These are phyloP conservation scores for Mycena vitilis DNA, from an alignment of 768 basidiomycete species.

Conservation along the genomic window DNA sequence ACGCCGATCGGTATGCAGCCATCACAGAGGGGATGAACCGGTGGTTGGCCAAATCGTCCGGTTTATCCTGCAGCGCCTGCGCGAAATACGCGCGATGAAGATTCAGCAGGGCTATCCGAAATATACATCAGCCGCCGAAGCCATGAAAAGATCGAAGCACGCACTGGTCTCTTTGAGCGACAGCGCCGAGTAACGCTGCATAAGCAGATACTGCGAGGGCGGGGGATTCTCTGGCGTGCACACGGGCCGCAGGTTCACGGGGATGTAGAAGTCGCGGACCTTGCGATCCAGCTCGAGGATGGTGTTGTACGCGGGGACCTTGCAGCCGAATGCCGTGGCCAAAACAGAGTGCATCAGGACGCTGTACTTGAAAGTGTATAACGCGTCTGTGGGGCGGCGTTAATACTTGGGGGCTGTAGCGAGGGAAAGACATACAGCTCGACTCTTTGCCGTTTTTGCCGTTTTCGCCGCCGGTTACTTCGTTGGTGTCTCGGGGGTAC, in stretches of 20 bases:
- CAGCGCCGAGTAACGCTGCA: conserved; percentile 59
- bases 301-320: conserved; percentile 60
- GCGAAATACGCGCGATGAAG: conserved; percentile 78
- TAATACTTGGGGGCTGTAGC: background rate
- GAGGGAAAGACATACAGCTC: conserved; percentile 9
- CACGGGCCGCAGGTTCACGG: conserved; percentile 56
- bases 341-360: conserved; percentile 64
- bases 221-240: conserved; percentile 38
- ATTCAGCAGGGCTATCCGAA: conserved; percentile 63
- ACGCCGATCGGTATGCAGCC: conserved; percentile 78
- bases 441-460: conserved; percentile 50
- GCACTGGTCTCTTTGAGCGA: conserved; percentile 63
- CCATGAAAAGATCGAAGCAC: conserved; percentile 27
- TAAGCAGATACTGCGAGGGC: conserved; percentile 40
- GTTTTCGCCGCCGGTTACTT: conserved; percentile 44
- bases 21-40: conserved; percentile 76
- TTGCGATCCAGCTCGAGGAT: conserved; percentile 70
- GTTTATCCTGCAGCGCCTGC: conserved; percentile 71
- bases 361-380: conserved; percentile 68
- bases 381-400: conserved; percentile 56
- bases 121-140: background rate
- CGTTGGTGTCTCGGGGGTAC: conserved; percentile 59
- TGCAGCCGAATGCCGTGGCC: conserved; percentile 63
- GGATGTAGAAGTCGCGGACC: conserved; percentile 70
- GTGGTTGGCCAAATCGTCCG: conserved; percentile 67